Base-by-base conservation (phyloP, 345 rosid species). In the Excoecaria agallocha region DNA sequence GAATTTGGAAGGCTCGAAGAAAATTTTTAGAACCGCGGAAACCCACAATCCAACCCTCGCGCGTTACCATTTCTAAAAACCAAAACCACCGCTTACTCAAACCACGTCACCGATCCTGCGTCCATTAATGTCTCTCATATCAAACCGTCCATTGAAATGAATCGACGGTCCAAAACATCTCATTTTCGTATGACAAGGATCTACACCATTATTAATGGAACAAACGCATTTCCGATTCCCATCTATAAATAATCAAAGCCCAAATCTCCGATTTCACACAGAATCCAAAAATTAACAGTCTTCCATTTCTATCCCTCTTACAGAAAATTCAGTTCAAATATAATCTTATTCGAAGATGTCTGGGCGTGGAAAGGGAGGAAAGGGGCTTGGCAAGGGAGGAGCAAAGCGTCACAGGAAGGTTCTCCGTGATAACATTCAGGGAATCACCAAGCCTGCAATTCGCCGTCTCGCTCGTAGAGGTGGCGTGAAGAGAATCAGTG, bases 331-430 rank as follows among this genome's bases (percentile, higher is more conserved):
- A 9, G 15, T 1, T 46, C 12, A 20, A 1, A 20, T 3, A 12
- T 7, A 22, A 2, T 17, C 30, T 24, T 2, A 41, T 11, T 17
- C 3, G 37, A 68, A 63, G 19, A 79, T 82, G 85, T 82, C 85
- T 22, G 85, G 85, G 8, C 78, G 85, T 22, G 85, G 85, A 68
- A 82, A 82, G 69, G 85, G 85, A 35, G 85, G 85, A 12, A 82
- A 82, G 82, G 85, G 85, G 0, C 46, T 82, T 49, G 85, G 85
- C 11, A 82, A 82, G 74, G 85, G 85, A 15, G 85, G 85, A 61
- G 85, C 85, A 9, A 82, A 82, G 83, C 62, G 85, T 54, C 85
- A 82, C 77, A 51, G 85, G 78, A 82, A 82, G 72, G 85, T 82
- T 2, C 68, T 82, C 37, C 65, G 85, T 22, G 85, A 82, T 59